These are phyloP conservation scores for Xylaria intraflava DNA, from an alignment of 495 filamentous ascomycete species.

Conservation along the genomic window DNA sequence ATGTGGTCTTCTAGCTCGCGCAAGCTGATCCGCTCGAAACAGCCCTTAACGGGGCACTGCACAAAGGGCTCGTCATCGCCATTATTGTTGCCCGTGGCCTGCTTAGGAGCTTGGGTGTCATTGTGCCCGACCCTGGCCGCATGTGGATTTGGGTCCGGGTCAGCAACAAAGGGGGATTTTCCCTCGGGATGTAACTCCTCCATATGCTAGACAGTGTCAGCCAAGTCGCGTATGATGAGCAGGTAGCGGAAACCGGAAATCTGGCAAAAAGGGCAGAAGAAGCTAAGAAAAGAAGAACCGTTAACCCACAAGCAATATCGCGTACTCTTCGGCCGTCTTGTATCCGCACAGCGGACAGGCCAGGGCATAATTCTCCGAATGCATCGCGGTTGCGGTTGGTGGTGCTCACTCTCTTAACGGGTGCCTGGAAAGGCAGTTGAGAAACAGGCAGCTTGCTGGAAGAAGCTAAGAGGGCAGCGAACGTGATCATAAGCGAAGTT, in stretches of 20 bases:
- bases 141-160: constrained; percentile 21
- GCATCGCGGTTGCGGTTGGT: no score
- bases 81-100: background rate
- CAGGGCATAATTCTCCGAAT: constrained; percentile 3
- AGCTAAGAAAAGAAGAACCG: background rate
- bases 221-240: background rate
- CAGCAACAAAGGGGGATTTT: constrained; percentile 47
- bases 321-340: constrained; percentile 29
- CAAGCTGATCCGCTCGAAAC: background rate
- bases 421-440: no score
- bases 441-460: no score
- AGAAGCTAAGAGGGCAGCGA: no score
- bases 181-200: constrained; percentile 50
- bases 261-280: background rate
- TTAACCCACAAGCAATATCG: constrained; percentile 34
- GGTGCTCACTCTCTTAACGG: no score
- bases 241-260: background rate
- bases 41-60: background rate
- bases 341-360: constrained; percentile 45
- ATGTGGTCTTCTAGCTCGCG: background rate
- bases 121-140: background rate
- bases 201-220: constrained; percentile 39
- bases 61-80: background rate
- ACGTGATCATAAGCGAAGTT: no score
- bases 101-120: background rate